These are phyloP conservation scores for Pythium oligandrum DNA, from an alignment of 352 stramenopile genomes.

Conservation along the genomic window DNA sequence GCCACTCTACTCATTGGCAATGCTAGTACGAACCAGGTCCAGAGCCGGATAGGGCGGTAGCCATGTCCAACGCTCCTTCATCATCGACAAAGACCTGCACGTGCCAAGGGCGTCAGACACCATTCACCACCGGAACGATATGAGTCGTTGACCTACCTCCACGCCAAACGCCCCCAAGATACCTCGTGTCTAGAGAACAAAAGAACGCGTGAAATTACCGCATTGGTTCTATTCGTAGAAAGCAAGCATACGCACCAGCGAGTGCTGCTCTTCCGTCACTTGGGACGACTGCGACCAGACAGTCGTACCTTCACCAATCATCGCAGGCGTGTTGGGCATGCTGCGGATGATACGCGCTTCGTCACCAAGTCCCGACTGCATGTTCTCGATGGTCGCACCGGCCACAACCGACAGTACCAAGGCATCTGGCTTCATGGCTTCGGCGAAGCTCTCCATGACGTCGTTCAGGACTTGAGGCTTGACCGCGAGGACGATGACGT, in stretches of 20 bases:
- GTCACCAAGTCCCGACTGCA: conserved; percentile 53
- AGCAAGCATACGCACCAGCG: conserved; percentile 24
- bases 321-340: conserved; percentile 96
- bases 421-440: conserved; percentile 45
- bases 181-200: conserved; percentile 49
- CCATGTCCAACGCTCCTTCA: conserved; percentile 94
- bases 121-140: neutral
- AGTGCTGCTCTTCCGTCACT: conserved; percentile 71
- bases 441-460: conserved; percentile 65
- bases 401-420: conserved; percentile 84
- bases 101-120: neutral
- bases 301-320: conserved; percentile 93
- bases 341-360: conserved; percentile 84
- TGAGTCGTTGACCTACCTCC: conserved; percentile 31
- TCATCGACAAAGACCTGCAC: conserved; percentile 90
- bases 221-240: too few species aligned
- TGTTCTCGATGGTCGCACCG: conserved; percentile 70
- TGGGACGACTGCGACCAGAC: conserved; percentile 88
- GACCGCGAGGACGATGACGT: conserved; percentile 91
- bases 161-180: conserved; percentile 90
- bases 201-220: too few species aligned
- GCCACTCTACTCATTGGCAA: neutral
- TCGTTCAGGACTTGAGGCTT: conserved; percentile 93
- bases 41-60: conserved; percentile 90
- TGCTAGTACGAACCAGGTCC: conserved; percentile 54